These are phyloP conservation scores for Rhodocollybia butyracea DNA, from an alignment of 768 basidiomycete genomes.

Conservation along the genomic window DNA sequence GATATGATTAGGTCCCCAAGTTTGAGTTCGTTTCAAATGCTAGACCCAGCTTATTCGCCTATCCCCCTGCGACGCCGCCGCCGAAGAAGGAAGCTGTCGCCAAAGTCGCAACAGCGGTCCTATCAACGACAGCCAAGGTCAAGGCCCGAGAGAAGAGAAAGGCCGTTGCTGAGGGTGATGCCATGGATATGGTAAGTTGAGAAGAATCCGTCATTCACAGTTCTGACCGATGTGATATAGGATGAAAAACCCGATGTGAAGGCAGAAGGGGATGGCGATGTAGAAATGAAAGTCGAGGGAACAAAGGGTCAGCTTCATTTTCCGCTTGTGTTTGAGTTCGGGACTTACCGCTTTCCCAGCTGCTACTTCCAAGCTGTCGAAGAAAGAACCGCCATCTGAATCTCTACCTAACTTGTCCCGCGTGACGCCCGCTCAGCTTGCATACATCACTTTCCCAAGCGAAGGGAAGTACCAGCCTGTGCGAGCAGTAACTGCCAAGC, in stretches of 20 bases:
- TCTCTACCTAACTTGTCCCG: conserved; percentile 84
- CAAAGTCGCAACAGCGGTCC: conserved; percentile 91
- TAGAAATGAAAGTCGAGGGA: conserved; percentile 74
- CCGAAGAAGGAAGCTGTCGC: conserved; percentile 90
- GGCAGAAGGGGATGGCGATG: conserved; percentile 57
- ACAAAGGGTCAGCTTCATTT: conserved; percentile 60
- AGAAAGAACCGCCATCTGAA: conserved; percentile 74
- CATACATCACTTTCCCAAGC: conserved; percentile 78
- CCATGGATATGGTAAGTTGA: conserved; percentile 77
- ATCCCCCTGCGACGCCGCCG: conserved; percentile 81
- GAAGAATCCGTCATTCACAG: neutral
- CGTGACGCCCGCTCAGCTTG: conserved; percentile 85
- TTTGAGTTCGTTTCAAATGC: conserved; percentile 92
- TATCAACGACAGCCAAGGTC: conserved; percentile 97
- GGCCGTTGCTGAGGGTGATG: conserved; percentile 75
- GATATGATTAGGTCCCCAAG: conserved; percentile 67
- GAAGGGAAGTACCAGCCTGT: conserved; percentile 87
- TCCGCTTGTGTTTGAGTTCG: conserved; percentile 51
- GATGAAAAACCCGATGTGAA: conserved; percentile 53
- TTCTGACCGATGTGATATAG: conserved; percentile 23
- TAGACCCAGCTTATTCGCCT: conserved; percentile 88
- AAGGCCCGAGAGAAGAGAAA: conserved; percentile 93
- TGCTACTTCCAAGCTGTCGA: conserved; percentile 48
- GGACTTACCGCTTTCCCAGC: conserved; percentile 39
- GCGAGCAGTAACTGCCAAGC: conserved; percentile 63